These are phyloP conservation scores for Raffaelea ambrosiae DNA, from an alignment of 2,329 filamentous ascomycete genomes.

Conservation along the genomic window DNA sequence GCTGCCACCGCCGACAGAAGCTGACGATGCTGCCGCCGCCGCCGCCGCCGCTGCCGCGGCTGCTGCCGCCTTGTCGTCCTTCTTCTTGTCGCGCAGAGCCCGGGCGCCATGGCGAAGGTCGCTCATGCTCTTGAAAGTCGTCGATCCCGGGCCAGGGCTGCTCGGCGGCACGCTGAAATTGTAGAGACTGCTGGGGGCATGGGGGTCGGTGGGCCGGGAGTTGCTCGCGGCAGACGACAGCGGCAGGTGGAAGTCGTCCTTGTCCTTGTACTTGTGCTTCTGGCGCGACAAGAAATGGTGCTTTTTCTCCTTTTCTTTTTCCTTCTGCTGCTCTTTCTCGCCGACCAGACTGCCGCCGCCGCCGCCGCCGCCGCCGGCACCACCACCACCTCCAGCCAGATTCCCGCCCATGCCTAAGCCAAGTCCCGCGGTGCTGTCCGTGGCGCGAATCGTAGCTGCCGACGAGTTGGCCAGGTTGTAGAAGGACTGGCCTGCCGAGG, in stretches of 20 bases:
- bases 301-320: slow-evolving; percentile 67
- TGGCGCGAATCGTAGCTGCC: slow-evolving; percentile 64
- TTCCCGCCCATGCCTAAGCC: slow-evolving; percentile 19
- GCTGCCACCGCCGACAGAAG: no score
- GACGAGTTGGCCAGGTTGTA: slow-evolving; percentile 72
- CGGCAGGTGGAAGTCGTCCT: slow-evolving; percentile 64
- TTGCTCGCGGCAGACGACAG: slow-evolving; percentile 71
- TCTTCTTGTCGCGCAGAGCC: slow-evolving; percentile 71
- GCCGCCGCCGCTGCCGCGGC: slow-evolving; percentile 1
- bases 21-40: slow-evolving; percentile 26
- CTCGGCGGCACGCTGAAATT: slow-evolving; percentile 69
- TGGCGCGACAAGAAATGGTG: slow-evolving; percentile 73
- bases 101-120: slow-evolving; percentile 71
- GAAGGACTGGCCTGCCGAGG: slow-evolving; percentile 50
- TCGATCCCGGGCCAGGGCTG: slow-evolving; percentile 57
- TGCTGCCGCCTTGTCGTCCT: slow-evolving; percentile 50
- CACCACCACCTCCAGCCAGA: neutral
- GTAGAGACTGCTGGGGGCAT: slow-evolving; percentile 67
- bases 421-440: no score
- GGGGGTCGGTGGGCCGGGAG: slow-evolving; percentile 66
- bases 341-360: slow-evolving; percentile 9
- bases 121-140: slow-evolving; percentile 74
- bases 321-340: slow-evolving; percentile 42
- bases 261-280: slow-evolving; percentile 66
- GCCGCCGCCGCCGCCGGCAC: neutral